Percentiles rank a stretch among this genome's conserved stretches.
Evolutionary conservation across 116 monocot species (phyloP).

Genomic region (Phalaenopsis hybrid): DNA sequence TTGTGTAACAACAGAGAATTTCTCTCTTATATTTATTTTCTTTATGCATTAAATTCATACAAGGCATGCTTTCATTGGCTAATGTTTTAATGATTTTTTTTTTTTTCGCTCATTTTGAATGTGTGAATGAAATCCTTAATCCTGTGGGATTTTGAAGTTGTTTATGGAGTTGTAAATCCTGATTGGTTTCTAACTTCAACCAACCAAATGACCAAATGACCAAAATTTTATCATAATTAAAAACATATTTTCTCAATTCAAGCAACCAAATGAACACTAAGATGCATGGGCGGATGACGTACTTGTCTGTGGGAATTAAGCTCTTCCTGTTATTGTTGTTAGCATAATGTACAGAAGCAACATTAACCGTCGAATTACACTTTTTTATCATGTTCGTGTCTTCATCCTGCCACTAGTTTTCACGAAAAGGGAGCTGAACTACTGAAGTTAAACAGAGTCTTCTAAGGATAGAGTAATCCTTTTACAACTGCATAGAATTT

Average conservation of each 20-base stretch:
- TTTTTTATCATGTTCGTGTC: not conserved
- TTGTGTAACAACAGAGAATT: too few species aligned
- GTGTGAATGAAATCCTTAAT: not conserved
- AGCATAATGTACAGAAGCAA: not conserved
- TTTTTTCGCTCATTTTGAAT: not conserved
- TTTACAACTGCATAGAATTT: not conserved
- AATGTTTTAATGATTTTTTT: not conserved
- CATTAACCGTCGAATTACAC: not conserved
- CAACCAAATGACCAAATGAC: not conserved
- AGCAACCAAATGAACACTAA: not conserved
- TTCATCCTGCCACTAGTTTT: not conserved
- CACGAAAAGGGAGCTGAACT: not conserved
- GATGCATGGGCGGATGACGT: not conserved
- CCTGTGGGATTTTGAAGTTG: not conserved
- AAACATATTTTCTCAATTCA: not conserved
- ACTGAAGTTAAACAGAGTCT: not conserved
- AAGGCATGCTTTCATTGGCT: not conserved
- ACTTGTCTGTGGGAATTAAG: too few species aligned
- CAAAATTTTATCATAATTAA: not conserved
- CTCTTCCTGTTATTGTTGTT: not conserved
- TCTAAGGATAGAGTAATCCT: not conserved
- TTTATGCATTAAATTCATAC: not conserved
- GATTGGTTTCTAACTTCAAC: not conserved
- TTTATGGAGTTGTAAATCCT: not conserved
- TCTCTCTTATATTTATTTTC: not conserved